Base-by-base conservation (phyloP, 2,329 filamentous ascomycete genomes). In the Aaosphaeria pasadenensis region DNA sequence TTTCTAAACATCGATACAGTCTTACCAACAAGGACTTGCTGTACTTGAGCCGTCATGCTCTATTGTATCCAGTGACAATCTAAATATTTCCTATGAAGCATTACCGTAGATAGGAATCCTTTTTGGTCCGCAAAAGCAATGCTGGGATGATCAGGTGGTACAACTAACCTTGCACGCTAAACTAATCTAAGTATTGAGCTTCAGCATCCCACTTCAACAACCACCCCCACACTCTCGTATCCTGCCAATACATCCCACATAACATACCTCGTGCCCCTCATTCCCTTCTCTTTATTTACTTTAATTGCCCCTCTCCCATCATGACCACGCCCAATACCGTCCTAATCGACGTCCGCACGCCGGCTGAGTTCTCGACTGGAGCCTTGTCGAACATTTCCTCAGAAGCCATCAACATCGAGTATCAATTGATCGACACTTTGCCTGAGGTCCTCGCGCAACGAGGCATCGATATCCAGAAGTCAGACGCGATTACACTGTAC, bases 301-400 rank as follows among this genome's bases (percentile, higher is more conserved):
- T 36, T 11, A 13, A 9, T 36, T 36, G 9, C 13, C 33, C 9
- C 33, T 36, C 9, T 36, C 13, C 33, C 9, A 9, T 4, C 11
- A 41, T 41, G 39, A 41, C 39, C 9, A 9, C 17, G 11, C 41
- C 41, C 6, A 29, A 29, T 11, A 11, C 30, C 9, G 7, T 40
- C 43, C 59, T 71, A 6, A 55, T 71, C 42, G 69, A 71, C 45
- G 69, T 71, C 17, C 68, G 69, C 47, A 62, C 63, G 6, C 62
- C 67, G n/a, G 44, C 44, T 38, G 69, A 71, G 52, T 70, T 65
- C 56, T 52, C 62, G 11, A 63, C 66, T 6, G 66, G 68, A 42
- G 46, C 50, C 7, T 62, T 70, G 17, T 51, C 56, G 13, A 54
- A 52, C 47, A 56, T 58, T 44, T 48, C 64, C 24, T 48, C 54